Percentiles rank a stretch among this genome's conserved stretches.
Evolutionary conservation across 768 basidiomycete species (phyloP).

Genomic region (Lyophyllum semitale): DNA sequence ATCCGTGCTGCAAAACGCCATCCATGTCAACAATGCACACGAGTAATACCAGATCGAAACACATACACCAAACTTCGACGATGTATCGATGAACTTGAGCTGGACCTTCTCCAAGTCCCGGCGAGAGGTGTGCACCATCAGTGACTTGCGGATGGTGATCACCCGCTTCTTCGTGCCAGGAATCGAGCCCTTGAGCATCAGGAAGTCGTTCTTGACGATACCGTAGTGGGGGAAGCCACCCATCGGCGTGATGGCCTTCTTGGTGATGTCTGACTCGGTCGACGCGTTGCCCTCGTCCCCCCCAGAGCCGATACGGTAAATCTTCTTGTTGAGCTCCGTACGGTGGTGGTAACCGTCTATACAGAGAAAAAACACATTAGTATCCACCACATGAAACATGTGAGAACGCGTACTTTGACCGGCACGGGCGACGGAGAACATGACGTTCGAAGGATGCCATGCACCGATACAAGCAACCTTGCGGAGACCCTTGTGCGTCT

Average conservation of each 20-base stretch:
- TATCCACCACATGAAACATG: background rate
- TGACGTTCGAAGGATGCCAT: slow-evolving; percentile 99
- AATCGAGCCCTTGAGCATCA: slow-evolving; percentile 94
- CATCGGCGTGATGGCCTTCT: slow-evolving; percentile 93
- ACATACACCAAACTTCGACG: slow-evolving; percentile 94
- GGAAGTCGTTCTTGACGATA: slow-evolving; percentile 97
- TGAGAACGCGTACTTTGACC: slow-evolving; percentile 83
- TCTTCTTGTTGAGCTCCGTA: slow-evolving; percentile 98
- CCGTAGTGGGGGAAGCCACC: slow-evolving; percentile 99
- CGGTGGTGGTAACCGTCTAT: slow-evolving; percentile 96
- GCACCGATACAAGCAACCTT: slow-evolving; percentile 99
- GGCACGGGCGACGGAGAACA: slow-evolving; percentile 99
- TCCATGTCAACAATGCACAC: slow-evolving; percentile 2
- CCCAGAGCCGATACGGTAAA: slow-evolving; percentile 91
- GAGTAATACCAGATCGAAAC: background rate
- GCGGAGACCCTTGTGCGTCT: slow-evolving; percentile 99
- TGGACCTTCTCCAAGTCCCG: slow-evolving; percentile 97
- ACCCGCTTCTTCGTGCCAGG: slow-evolving; percentile 98
- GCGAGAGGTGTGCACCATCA: slow-evolving; percentile 95
- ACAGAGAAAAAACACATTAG: slow-evolving; percentile 9
- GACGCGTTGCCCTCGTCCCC: slow-evolving; percentile 81
- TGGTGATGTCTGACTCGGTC: slow-evolving; percentile 92
- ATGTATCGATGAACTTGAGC: slow-evolving; percentile 98
- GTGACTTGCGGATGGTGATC: slow-evolving; percentile 94
- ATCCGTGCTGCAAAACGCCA: slow-evolving; percentile 69